Base-by-base conservation (phyloP, 225 moss, liverwort and hornwort genomes). In the Thuidium tamariscinum region DNA sequence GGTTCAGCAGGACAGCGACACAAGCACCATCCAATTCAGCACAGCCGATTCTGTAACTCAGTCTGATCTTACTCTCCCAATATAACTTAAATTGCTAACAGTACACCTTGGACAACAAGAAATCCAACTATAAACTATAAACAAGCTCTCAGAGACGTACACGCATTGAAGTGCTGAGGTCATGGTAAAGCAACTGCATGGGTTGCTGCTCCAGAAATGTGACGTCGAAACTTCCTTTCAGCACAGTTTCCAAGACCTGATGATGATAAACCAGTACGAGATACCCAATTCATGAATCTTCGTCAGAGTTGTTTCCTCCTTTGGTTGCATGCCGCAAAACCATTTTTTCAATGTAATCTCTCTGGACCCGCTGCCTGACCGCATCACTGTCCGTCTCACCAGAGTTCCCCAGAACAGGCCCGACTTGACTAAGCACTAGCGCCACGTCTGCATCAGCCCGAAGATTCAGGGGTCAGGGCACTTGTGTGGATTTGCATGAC, bases 331-430 rank as follows among this genome's bases (percentile, higher is more conserved):
- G 92, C 84, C 91, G 95, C 63, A 94, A 88, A 27, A 97, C 92
- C 91, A 99, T 93, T 89, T 95, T 99, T 86, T 97, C 96, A 48
- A 99, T 80, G 61, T 91, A 99, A 54, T 95, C 97, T 88, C 90
- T 92, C 67, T 93, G 94, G 41, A 99, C 92, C 86, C 92, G 96
- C 81, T 95, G 90, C 36, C 93, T 95, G 54, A 96, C 95, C n/a
- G 89, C 91, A 82, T 91, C 92, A 64, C 87, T 81, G 67, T 96
- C 95, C 52, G 87, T 84, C 61, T 94, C 99, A 26, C 92, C 94
- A 12, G 94, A 90, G 71, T 92, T 95, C 12, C 89, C 93, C 41
- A 99, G 91, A 67, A 99, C 95, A 81, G 99, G 99, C 69, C 97
- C 97, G 84, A 97, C 91, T 60, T 97, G 97, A 76, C 94, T 94